Conservation (phyloP, 345 rosid genomes). For the Mercurialis annua region DNA sequence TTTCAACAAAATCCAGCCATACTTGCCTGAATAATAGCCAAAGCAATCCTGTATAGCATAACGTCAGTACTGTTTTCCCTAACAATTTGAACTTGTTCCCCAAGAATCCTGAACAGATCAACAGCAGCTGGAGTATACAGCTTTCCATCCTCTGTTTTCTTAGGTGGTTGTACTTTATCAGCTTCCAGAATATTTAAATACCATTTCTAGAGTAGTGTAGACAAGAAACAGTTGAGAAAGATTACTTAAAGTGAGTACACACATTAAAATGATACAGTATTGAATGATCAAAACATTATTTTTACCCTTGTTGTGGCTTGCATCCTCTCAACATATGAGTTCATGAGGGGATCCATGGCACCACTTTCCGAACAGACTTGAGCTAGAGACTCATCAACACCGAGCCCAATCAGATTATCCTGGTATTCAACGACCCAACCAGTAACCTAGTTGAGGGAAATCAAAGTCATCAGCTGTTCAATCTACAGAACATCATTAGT, state of each 20-base stretch:
- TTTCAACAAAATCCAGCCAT: not conserved
- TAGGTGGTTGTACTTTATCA: constrained; percentile 95
- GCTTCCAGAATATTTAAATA: constrained; percentile 92
- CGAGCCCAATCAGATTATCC: constrained; percentile 93
- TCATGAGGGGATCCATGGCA: constrained; percentile 98
- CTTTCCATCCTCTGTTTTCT: constrained; percentile 98
- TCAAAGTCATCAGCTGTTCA: constrained; percentile 24
- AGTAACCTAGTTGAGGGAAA: constrained; percentile 62
- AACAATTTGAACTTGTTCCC: constrained; percentile 98
- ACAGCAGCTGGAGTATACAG: constrained; percentile 99
- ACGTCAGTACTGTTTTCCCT: constrained; percentile 95
- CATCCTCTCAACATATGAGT: constrained; percentile 97
- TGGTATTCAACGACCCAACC: constrained; percentile 99
- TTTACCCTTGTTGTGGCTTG: constrained; percentile 94
- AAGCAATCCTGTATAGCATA: constrained; percentile 93
- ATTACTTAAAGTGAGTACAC: not conserved
- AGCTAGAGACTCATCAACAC: constrained; percentile 97
- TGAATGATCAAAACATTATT: not conserved
- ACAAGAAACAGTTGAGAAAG: constrained; percentile 13
- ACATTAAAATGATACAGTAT: not conserved
- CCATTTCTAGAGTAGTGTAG: constrained; percentile 71
- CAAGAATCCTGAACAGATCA: constrained; percentile 96
- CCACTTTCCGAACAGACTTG: constrained; percentile 99
- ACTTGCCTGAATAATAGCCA: constrained; percentile 88
- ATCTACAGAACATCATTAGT: constrained; percentile 12